These are phyloP conservation scores for Lipomyces spencermartinsiae DNA, from an alignment of 805 yeast genomes.

Conservation along the genomic window DNA sequence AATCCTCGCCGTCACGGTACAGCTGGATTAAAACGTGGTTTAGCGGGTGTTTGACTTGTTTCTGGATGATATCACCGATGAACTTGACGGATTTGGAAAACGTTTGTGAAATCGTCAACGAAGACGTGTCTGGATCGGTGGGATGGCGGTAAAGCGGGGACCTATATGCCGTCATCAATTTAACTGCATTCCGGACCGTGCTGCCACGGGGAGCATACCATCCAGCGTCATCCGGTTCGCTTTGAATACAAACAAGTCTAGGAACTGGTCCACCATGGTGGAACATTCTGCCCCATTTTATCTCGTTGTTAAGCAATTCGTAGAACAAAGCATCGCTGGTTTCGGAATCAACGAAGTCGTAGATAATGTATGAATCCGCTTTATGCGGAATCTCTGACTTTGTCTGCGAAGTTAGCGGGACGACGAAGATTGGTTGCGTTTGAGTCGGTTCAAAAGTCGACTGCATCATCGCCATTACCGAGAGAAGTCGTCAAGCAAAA, in stretches of 20 bases:
- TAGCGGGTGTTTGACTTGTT: slow-evolving; percentile 17
- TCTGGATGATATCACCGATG: slow-evolving; percentile 14
- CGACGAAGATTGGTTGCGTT: background rate
- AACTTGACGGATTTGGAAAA: slow-evolving; percentile 8
- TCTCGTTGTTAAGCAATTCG: slow-evolving; percentile 19
- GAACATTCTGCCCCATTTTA: slow-evolving; percentile 27
- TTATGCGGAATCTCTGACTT: background rate
- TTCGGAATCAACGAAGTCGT: slow-evolving; percentile 18
- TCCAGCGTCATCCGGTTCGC: slow-evolving; percentile 21
- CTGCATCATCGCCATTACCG: too few species aligned
- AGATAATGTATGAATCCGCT: slow-evolving; percentile 20
- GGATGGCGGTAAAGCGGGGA: background rate
- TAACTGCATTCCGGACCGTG: background rate
- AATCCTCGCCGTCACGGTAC: slow-evolving; percentile 34
- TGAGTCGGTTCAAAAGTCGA: background rate
- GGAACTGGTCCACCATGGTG: slow-evolving; percentile 38
- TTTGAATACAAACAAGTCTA: slow-evolving; percentile 37
- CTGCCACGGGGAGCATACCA: background rate
- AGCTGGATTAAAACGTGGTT: slow-evolving; percentile 38
- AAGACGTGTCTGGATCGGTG: slow-evolving; percentile 16
- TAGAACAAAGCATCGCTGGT: slow-evolving; percentile 18
- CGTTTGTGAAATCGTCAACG: background rate
- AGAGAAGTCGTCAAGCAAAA: background rate
- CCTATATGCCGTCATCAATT: background rate
- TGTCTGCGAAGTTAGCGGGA: background rate